Evolutionary conservation across 2,329 filamentous ascomycete species (phyloP), one percentile per base, ranked within the genome.

Genomic region (Coniella lustricola): DNA sequence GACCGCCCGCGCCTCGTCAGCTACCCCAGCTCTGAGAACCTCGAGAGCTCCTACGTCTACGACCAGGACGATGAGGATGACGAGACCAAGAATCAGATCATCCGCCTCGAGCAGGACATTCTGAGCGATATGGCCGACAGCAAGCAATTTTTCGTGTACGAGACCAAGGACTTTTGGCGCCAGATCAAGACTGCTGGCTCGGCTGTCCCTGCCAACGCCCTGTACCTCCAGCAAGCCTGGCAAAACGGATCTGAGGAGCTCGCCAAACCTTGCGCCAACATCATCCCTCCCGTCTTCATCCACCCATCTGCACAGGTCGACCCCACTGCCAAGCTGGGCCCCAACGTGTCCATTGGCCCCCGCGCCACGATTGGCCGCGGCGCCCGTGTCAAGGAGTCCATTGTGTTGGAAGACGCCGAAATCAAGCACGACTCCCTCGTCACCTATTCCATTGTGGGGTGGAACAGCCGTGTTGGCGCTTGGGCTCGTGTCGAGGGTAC

Each of bases 121-220:
- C 79, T 98, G 51, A 86, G 90, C 44, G 91, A 97, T 62, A 82
- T 97, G 62, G 91, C 93, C 53, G 93, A 97, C 70, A 95, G 82
- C 79, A 93, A 95, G 72, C 88, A 93, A 67, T 98, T 98, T 75
- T 97, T 90, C 70, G 93, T 97, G 29, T 87, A 95, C 67, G 93
- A 98, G 74, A 97, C 91, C 57, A 95, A 94, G 73, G 93, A 97
- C 67, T 98, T 98, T 70, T 98, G 93, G 93, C 89, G 93, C 60
- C 93, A 98, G 76, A 97, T 98, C 79, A 98, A 98, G 80, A 96
- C 93, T 2, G 93, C 93, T 52, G 93, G 93, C 52, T 97, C 91
- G 5, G 93, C 93, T 43, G 90, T 98, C 22, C 93, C 93, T 14
- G 93, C 93, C 55, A 97, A 97, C 63, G 93, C 93, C 13, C 79